Evolutionary conservation across 148 eudicot species (phyloP).

Genomic region (Chenopodium berlandieri): DNA sequence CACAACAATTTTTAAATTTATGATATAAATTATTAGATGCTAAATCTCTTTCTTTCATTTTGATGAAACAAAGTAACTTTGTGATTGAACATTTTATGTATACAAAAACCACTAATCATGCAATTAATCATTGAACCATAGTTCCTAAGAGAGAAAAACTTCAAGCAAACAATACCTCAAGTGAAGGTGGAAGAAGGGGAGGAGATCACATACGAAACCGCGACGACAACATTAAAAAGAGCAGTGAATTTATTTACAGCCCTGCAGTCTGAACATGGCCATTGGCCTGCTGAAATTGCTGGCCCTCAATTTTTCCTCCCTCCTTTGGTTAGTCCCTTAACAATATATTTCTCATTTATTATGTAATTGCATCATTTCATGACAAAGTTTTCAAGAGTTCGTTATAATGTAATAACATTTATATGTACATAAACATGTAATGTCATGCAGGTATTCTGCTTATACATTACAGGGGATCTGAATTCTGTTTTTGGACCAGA

Average conservation of each 20-base stretch:
- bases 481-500: no score
- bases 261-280: conserved; percentile 54
- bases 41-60: no score
- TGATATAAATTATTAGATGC: no score
- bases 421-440: background rate
- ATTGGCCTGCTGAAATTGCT: conserved; percentile 61
- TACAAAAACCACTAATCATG: no score
- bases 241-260: conserved; percentile 30
- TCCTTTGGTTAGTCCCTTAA: conserved; percentile 39
- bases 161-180: conserved; percentile 9
- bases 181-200: no score
- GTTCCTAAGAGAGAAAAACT: conserved; percentile 43
- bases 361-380: no score
- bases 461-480: no score
- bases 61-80: no score
- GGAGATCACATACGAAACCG: conserved; percentile 18
- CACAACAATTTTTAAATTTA: no score
- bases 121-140: background rate
- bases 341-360: no score
- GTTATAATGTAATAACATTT: background rate
- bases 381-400: no score
- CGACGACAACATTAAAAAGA: conserved; percentile 35
- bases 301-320: conserved; percentile 51
- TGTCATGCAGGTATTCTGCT: background rate
- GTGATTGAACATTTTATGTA: no score